These are phyloP conservation scores for Phytophthora sp. DNA, from an alignment of 352 stramenopile species.

Conservation along the genomic window DNA sequence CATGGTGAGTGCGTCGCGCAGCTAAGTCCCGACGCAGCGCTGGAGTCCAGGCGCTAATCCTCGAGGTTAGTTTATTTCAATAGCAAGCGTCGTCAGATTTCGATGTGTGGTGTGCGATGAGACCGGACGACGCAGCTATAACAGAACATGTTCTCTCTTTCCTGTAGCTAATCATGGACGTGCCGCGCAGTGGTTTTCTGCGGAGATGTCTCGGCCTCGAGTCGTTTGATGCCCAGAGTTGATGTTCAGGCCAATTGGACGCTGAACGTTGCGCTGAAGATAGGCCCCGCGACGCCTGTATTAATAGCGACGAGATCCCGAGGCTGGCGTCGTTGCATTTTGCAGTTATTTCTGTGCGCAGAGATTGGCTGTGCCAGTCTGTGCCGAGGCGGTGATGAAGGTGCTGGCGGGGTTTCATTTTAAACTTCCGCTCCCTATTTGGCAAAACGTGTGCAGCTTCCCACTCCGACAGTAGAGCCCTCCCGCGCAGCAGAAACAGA, in stretches of 20 bases:
- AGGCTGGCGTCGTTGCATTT: slow-evolving; percentile 33
- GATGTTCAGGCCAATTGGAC: slow-evolving; percentile 20
- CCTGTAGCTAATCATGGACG: slow-evolving; percentile 30
- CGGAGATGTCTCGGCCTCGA: slow-evolving; percentile 8
- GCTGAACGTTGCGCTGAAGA: slow-evolving; percentile 3
- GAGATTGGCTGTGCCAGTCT: slow-evolving; percentile 10
- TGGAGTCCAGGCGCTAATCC: no score
- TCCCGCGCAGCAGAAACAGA: slow-evolving; percentile 42
- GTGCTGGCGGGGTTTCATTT: slow-evolving; percentile 65
- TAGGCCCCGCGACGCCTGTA: slow-evolving; percentile 7
- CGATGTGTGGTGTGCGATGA: slow-evolving; percentile 13
- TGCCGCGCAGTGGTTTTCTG: slow-evolving; percentile 26
- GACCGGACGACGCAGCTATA: slow-evolving; percentile 19
- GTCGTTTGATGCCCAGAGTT: slow-evolving; percentile 19
- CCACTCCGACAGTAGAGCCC: slow-evolving; percentile 40
- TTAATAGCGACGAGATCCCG: slow-evolving; percentile 38
- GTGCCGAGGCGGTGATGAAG: slow-evolving; percentile 13
- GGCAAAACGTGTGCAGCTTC: slow-evolving; percentile 43
- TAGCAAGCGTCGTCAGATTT: slow-evolving; percentile 9
- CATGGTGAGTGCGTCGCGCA: no score
- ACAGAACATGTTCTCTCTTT: neutral
- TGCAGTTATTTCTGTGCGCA: slow-evolving; percentile 42
- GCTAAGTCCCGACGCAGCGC: no score
- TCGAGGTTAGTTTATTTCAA: no score
- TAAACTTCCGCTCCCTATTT: slow-evolving; percentile 64